These are phyloP conservation scores for Pseudogymnoascus sp. DNA, from an alignment of 2,329 filamentous ascomycete species.

Conservation along the genomic window DNA sequence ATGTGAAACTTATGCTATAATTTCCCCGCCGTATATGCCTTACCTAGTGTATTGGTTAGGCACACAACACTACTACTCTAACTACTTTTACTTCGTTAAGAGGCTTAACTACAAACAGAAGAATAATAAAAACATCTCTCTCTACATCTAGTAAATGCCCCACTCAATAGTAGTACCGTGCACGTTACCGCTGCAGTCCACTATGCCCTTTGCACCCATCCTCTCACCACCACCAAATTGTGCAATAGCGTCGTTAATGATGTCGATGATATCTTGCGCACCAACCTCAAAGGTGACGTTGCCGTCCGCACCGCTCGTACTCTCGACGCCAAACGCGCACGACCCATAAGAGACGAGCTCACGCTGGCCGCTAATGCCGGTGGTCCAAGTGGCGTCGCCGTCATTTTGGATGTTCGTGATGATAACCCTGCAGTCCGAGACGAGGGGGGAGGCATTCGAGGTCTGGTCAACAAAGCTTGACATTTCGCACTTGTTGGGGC, in stretches of 20 bases:
- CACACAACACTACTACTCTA: too few species aligned
- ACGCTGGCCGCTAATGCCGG: conserved; percentile 18
- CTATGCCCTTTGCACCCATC: conserved; percentile 31
- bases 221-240: conserved; percentile 26
- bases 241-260: conserved; percentile 28
- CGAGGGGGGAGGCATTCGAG: conserved; percentile 28
- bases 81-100: too few species aligned
- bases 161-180: conserved; percentile 18
- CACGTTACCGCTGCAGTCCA: conserved; percentile 26
- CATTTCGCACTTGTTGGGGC: conserved; percentile 24
- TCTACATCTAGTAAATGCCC: conserved; percentile 27
- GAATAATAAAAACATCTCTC: too few species aligned
- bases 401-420: conserved; percentile 29
- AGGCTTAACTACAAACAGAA: too few species aligned
- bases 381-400: conserved; percentile 16
- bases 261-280: conserved; percentile 31
- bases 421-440: conserved; percentile 31
- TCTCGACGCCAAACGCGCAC: conserved; percentile 31
- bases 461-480: conserved; percentile 31
- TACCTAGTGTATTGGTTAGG: too few species aligned
- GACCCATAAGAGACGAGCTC: conserved; percentile 24
- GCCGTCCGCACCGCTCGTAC: conserved; percentile 20
- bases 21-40: too few species aligned
- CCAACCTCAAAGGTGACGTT: conserved; percentile 25
- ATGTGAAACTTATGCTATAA: too few species aligned